Percentiles rank a stretch among this genome's conserved stretches.
These are phyloP conservation scores for Paramecium octaurelia DNA, from an alignment of 73 alveolate species.

Conservation along the genomic window DNA sequence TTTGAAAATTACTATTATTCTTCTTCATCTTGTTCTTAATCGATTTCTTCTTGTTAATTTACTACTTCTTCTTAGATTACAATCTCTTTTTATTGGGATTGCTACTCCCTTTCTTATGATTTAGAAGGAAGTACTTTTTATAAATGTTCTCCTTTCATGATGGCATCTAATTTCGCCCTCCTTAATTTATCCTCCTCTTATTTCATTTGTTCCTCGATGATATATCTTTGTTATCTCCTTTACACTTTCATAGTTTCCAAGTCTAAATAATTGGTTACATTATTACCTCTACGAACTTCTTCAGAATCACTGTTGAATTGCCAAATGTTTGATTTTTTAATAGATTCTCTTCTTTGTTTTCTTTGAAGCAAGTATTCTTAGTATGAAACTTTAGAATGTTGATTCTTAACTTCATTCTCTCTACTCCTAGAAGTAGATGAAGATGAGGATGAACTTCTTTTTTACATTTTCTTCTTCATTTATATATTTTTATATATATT, in stretches of 20 bases:
- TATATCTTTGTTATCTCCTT: background rate
- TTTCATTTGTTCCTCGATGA: slow-evolving; percentile 10
- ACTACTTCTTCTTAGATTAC: background rate
- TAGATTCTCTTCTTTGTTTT: slow-evolving; percentile 5
- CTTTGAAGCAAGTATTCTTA: slow-evolving; percentile 1
- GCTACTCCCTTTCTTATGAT: background rate
- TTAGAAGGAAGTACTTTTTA: background rate
- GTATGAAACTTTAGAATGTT: background rate
- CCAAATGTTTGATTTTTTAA: slow-evolving; percentile 30
- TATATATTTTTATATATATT: background rate
- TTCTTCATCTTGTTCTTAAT: background rate
- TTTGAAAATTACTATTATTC: background rate
- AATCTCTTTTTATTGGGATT: background rate
- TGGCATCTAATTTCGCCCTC: slow-evolving; percentile 30
- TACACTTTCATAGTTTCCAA: background rate
- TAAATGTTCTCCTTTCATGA: slow-evolving; percentile 46
- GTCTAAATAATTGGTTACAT: background rate
- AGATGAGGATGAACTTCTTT: slow-evolving; percentile 25
- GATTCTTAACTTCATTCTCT: background rate
- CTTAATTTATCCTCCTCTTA: slow-evolving; percentile 47
- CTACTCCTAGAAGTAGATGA: slow-evolving; percentile 39
- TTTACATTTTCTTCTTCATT: background rate
- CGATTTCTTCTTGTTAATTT: background rate
- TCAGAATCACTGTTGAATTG: slow-evolving; percentile 30
- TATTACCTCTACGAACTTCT: background rate